Evolutionary conservation across 2,329 filamentous ascomycete genomes (phyloP).

Genomic region (Furcasterigmium sp.): DNA sequence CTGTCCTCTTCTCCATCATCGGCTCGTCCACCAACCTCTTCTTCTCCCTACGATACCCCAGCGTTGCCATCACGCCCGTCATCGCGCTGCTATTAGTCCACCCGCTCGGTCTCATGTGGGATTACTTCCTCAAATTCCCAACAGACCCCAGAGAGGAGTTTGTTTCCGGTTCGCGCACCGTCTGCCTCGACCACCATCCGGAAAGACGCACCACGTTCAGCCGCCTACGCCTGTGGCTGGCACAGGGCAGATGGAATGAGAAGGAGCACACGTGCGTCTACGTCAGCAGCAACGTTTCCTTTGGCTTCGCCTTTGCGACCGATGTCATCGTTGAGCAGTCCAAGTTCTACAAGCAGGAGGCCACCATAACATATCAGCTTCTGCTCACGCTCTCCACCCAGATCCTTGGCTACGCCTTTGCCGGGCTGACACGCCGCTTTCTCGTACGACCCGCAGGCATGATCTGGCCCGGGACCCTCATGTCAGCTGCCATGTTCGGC

Average conservation of each 20-base stretch:
- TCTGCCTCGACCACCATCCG: slow-evolving; percentile 9
- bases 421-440: slow-evolving; percentile 74
- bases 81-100: slow-evolving; percentile 83
- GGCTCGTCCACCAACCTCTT: slow-evolving; percentile 83
- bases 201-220: slow-evolving; percentile 21
- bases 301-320: slow-evolving; percentile 84
- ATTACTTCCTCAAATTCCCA: slow-evolving; percentile 52
- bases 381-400: slow-evolving; percentile 82
- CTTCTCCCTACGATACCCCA: slow-evolving; percentile 86
- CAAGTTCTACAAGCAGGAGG: slow-evolving; percentile 80
- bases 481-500: slow-evolving; percentile 85
- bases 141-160: slow-evolving; percentile 33
- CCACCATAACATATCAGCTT: slow-evolving; percentile 71
- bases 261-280: slow-evolving; percentile 88
- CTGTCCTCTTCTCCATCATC: slow-evolving; percentile 73
- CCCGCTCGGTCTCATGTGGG: slow-evolving; percentile 77
- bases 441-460: slow-evolving; percentile 81
- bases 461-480: slow-evolving; percentile 86
- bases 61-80: slow-evolving; percentile 82
- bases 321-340: slow-evolving; percentile 89
- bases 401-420: slow-evolving; percentile 81
- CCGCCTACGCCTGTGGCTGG: slow-evolving; percentile 65
- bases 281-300: slow-evolving; percentile 84
- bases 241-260: slow-evolving; percentile 78
- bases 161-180: slow-evolving; percentile 24